These are phyloP conservation scores for Trypanosoma scelopori DNA, from an alignment of 208 protist species.

Conservation along the genomic window DNA sequence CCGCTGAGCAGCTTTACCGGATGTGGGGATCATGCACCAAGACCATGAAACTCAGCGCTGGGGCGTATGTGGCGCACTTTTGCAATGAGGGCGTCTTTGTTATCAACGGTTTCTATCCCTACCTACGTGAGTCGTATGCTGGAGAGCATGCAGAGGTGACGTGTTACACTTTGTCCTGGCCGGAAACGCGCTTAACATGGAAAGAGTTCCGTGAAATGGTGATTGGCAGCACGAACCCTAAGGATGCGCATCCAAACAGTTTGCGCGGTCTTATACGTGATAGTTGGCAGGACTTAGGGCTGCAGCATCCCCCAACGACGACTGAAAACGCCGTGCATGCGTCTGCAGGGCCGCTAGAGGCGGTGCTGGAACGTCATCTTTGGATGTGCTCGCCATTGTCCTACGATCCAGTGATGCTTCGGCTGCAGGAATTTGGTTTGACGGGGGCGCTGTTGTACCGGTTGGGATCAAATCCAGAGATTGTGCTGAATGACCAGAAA, in stretches of 20 bases:
- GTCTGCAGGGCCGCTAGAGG: conserved; percentile 62
- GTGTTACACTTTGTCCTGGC: conserved; percentile 73
- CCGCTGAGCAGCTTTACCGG: conserved; percentile 33
- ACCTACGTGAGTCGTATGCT: conserved; percentile 46
- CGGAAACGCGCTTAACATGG: conserved; percentile 42
- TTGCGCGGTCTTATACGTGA: conserved; percentile 49
- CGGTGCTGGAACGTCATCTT: conserved; percentile 54
- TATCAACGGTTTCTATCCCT: conserved; percentile 83
- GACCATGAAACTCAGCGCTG: conserved; percentile 40
- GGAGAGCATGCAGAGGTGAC: conserved; percentile 37
- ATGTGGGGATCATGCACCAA: conserved; percentile 36
- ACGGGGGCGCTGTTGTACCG: conserved; percentile 40
- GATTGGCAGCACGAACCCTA: conserved; percentile 59
- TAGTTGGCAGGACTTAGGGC: conserved; percentile 54
- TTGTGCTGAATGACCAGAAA: conserved; percentile 14
- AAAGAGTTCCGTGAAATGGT: conserved; percentile 45
- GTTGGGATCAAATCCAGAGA: conserved; percentile 33
- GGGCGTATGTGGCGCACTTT: conserved; percentile 48
- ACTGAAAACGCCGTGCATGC: conserved; percentile 71
- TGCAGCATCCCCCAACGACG: conserved; percentile 47
- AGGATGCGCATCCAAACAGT: conserved; percentile 32
- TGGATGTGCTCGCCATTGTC: conserved; percentile 43
- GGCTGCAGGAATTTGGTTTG: conserved; percentile 35
- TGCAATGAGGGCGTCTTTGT: conserved; percentile 42
- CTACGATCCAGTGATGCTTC: conserved; percentile 34